phyloP scores from a whole-genome alignment of 2,329 filamentous ascomycete species.

The Monosporascus ibericus region DNA sequence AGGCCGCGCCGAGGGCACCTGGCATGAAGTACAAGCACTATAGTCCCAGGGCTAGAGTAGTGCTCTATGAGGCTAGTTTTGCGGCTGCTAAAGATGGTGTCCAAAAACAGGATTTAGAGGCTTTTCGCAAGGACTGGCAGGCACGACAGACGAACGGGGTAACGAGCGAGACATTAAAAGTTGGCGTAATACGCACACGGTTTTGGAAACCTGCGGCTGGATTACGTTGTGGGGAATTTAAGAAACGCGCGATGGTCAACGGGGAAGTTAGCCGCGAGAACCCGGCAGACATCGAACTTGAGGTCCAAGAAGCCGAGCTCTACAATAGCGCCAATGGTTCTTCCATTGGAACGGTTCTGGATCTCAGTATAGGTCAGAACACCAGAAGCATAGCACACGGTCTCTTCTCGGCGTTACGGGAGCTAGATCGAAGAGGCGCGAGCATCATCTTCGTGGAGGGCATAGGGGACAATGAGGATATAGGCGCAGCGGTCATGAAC shows the following conservation, averaged over 20 bases:
- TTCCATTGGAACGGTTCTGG: conserved; percentile 45
- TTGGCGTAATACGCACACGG: conserved; percentile 52
- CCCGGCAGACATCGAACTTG: conserved; percentile 22
- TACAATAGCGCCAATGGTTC: conserved; percentile 24
- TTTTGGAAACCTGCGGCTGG: conserved; percentile 43
- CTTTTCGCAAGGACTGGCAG: conserved; percentile 6
- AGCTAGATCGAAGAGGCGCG: conserved; percentile 73
- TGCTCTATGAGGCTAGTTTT: conserved; percentile 65
- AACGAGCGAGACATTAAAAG: conserved; percentile 13
- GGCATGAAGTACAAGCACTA: conserved; percentile 99
- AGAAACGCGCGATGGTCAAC: conserved; percentile 21
- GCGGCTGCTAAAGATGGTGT: conserved; percentile 29
- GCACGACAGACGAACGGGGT: conserved; percentile 10
- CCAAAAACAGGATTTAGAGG: conserved; percentile 26
- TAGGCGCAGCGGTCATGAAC: conserved; percentile 84
- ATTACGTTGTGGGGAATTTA: conserved; percentile 27
- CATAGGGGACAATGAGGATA: conserved; percentile 70
- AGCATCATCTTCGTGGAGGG: conserved; percentile 89
- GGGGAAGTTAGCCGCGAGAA: conserved; percentile 11
- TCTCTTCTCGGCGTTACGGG: conserved; percentile 79
- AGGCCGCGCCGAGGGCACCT: conserved; percentile 69
- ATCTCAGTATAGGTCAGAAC: conserved; percentile 67
- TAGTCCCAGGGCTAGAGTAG: conserved; percentile 79
- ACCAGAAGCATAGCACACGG: conserved; percentile 74
- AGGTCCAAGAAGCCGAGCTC: conserved; percentile 36